Evolutionary conservation across 306 rosid species (phyloP).

Genomic region (Cyclanthera cordifolia): DNA sequence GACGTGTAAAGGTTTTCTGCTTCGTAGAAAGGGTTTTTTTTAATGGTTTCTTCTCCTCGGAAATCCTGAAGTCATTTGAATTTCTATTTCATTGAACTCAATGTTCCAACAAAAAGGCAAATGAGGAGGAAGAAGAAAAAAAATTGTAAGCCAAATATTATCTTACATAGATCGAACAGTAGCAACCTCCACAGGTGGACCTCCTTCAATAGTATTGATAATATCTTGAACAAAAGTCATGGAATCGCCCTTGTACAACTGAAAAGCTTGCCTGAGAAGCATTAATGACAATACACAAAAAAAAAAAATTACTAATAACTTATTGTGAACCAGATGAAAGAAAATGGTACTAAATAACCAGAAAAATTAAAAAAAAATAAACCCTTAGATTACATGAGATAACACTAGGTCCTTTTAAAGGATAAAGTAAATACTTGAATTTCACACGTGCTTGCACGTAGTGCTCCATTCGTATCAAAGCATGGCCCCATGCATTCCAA

Average conservation of each 20-base stretch:
- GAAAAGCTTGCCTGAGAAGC: conserved; percentile 91
- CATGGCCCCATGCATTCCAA: conserved; percentile 99
- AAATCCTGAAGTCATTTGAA: background rate
- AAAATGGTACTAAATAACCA: background rate
- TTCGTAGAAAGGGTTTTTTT: no score
- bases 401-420: conserved; percentile 9
- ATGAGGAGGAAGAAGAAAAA: background rate
- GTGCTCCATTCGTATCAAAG: conserved; percentile 93
- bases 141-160: conserved; percentile 19
- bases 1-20: no score
- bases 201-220: conserved; percentile 88
- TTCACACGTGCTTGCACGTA: conserved; percentile 94
- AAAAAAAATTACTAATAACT: background rate
- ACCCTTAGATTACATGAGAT: background rate
- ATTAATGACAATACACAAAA: conserved; percentile 9
- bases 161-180: conserved; percentile 96
- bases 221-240: conserved; percentile 75
- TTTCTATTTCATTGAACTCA: background rate
- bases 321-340: background rate
- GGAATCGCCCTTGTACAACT: conserved; percentile 70
- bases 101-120: background rate
- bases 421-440: conserved; percentile 54
- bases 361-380: no score
- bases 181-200: conserved; percentile 94
- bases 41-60: background rate